Base-by-base conservation (phyloP, 345 rosid species). In the Melastoma malabathricum region DNA sequence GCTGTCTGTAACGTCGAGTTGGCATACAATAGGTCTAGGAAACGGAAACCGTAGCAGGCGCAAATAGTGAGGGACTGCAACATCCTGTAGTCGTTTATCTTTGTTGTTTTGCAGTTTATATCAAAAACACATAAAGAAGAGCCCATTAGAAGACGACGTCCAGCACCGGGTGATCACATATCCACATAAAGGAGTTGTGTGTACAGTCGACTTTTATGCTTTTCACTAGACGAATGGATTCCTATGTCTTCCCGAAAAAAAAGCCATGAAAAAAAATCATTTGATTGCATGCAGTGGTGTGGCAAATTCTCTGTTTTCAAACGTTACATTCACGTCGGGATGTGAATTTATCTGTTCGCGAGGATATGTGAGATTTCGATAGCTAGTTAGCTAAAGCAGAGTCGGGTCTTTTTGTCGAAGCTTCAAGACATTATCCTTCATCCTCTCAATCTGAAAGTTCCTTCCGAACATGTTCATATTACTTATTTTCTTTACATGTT, bases 391-490 rank as follows among this genome's bases (percentile, higher is more conserved):
- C 69, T 22, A 80, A 68, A 72, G 89, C 95, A 14, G 84, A 92
- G 61, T 82, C 96, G 0, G 96, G 96, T 19, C 85, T 84, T 13
- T 88, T 87, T 19, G 96, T 82, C 67, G 98, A 92, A n/a, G n/a
- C n/a, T n/a, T 55, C 96, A 92, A 74, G 83, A 77, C 64, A 64
- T 87, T 64, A 80, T 92, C 73, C 82, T 92, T 65, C 96, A 87
- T 49, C 70, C 89, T 8, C 65, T 84, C 60, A 87, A 84, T 59
- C 64, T 92, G 93, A 87, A 84, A 63, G 78, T 95, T 64, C 95
- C 78, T 84, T 62, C 98, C 97, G 2, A 57, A 72, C 68, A 76
- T 84, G 93, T 83, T 41, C 41, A 43, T 15, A 23, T n/a, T 13
- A 51, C 20, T 38, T 31, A 22, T 50, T 7, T 14, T 45, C 16